These are phyloP conservation scores for Syzygium oleosum DNA, from an alignment of 345 rosid species.

Conservation along the genomic window DNA sequence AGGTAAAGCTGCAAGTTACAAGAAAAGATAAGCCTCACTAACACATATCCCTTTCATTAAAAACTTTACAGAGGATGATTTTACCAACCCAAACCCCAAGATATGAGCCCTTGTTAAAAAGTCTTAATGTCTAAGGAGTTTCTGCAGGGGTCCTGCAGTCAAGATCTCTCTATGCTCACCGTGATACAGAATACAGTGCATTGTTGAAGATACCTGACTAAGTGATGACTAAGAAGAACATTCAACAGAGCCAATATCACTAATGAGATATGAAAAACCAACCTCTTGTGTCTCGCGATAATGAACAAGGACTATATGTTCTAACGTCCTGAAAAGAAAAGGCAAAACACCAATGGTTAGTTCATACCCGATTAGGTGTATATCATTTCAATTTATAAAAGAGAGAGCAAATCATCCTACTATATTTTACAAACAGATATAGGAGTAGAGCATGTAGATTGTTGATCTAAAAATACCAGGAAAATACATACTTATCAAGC, in stretches of 20 bases:
- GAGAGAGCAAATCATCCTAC: background rate
- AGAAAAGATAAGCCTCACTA: background rate
- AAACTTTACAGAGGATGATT: background rate
- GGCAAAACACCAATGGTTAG: background rate
- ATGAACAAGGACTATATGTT: constrained; percentile 95
- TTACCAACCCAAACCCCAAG: background rate
- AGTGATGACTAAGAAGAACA: background rate
- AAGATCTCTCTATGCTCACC: background rate
- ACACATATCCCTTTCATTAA: background rate
- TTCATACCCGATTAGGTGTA: background rate
- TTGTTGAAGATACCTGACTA: background rate
- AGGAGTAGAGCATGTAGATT: background rate
- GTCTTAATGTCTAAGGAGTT: background rate
- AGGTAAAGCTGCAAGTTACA: background rate
- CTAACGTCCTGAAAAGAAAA: constrained; percentile 53
- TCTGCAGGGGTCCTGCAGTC: background rate
- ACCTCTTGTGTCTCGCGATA: constrained; percentile 99
- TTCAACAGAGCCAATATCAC: background rate
- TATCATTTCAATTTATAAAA: background rate
- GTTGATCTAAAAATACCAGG: background rate
- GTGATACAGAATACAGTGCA: background rate
- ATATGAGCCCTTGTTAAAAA: background rate
- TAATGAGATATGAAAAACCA: constrained; percentile 7
- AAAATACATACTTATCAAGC: constrained; percentile 68
- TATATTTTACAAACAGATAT: background rate